Percentiles rank a stretch among this genome's conserved stretches.
Conservation (phyloP, 2,329 filamentous ascomycete species). For the Curvularia lunata region DNA sequence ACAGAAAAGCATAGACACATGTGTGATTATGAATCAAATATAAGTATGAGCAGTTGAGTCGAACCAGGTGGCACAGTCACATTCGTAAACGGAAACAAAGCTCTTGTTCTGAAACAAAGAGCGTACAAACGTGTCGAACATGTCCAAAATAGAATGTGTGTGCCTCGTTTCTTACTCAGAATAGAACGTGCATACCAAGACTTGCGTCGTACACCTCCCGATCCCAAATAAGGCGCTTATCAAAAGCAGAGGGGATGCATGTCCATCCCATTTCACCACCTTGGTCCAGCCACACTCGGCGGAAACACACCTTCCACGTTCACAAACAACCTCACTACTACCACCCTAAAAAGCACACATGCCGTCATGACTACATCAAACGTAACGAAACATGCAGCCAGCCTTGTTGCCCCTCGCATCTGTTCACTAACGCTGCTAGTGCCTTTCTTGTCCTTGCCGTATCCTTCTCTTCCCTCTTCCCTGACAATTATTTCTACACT, state of each 20-base stretch:
- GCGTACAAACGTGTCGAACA: background rate
- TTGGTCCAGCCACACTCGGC: background rate
- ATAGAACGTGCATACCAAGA: background rate
- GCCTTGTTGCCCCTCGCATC: too few relatives aligned
- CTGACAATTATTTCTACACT: too few relatives aligned
- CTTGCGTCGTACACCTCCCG: background rate
- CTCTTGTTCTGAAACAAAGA: background rate
- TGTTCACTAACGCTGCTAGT: too few relatives aligned
- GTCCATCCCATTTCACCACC: background rate
- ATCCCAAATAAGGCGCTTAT: background rate
- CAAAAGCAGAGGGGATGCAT: background rate
- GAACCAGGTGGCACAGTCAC: background rate
- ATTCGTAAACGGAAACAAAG: background rate
- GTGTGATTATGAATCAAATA: background rate
- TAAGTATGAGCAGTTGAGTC: background rate
- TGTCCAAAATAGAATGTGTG: background rate
- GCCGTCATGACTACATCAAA: too few relatives aligned
- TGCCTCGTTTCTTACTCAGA: background rate
- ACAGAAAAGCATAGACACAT: background rate
- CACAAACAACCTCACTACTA: too few relatives aligned
- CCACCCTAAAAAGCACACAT: too few relatives aligned
- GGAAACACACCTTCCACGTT: too few relatives aligned
- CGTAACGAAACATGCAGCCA: too few relatives aligned
- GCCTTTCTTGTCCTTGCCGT: too few relatives aligned
- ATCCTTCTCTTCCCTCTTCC: too few relatives aligned